These are phyloP conservation scores for Chaetomiaceae sp. DNA, from an alignment of 2,329 filamentous ascomycete species.

Conservation along the genomic window DNA sequence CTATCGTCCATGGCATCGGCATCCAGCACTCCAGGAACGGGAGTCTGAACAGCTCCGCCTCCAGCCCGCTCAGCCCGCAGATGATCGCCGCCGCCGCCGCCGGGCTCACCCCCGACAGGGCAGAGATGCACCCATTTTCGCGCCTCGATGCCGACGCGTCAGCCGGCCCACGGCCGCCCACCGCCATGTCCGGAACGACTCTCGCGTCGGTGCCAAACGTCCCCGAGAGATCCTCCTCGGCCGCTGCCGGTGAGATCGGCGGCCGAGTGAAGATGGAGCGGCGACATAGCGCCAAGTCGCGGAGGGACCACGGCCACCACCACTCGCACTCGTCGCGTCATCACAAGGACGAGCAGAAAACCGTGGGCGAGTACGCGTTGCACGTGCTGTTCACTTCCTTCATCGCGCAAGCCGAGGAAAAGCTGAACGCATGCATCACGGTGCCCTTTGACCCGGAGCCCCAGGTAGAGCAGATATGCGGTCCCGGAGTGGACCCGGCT, in stretches of 20 bases:
- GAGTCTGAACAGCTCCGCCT: constrained; percentile 71
- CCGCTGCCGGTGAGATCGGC: constrained; percentile 36
- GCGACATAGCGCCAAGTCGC: constrained; percentile 58
- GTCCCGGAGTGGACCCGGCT: constrained; percentile 74
- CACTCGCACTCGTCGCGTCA: constrained; percentile 70
- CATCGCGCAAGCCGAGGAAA: constrained; percentile 92
- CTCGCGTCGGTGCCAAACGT: constrained; percentile 24
- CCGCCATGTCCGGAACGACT: constrained; percentile 43
- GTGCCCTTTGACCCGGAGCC: constrained; percentile 74
- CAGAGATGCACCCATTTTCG: constrained; percentile 43
- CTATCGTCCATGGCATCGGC: constrained; percentile 78
- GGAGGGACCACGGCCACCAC: constrained; percentile 67
- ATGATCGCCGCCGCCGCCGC: constrained; percentile 66
- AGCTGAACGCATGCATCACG: constrained; percentile 82
- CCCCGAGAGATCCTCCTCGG: constrained; percentile 42
- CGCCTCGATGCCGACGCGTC: constrained; percentile 41
- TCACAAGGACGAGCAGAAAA: constrained; percentile 72
- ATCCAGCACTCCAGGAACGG: constrained; percentile 86
- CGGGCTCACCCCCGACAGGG: constrained; percentile 45
- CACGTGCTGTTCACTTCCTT: constrained; percentile 98
- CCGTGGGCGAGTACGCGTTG: constrained; percentile 94
- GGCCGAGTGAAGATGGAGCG: constrained; percentile 49
- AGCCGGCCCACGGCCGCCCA: constrained; percentile 37
- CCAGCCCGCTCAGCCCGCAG: constrained; percentile 82
- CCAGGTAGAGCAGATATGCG: constrained; percentile 83